Evolutionary conservation across 305 asterid species (phyloP).

Genomic region (Solanum chacoense): DNA sequence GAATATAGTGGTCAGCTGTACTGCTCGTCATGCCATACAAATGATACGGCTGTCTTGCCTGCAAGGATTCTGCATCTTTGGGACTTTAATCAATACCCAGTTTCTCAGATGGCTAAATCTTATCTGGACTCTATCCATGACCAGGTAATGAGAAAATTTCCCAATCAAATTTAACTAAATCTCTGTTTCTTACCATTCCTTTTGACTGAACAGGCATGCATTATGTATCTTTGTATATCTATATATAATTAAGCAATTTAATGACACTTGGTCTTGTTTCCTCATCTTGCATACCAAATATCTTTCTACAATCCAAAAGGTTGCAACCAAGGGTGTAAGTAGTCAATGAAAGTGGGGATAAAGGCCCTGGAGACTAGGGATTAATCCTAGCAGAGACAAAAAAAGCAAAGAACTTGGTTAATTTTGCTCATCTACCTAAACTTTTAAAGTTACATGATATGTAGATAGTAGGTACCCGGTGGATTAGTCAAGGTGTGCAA

Average conservation of each 20-base stretch:
- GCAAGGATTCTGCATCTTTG: slow-evolving; percentile 80
- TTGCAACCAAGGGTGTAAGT: not conserved
- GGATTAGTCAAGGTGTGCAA: not conserved
- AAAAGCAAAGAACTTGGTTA: not conserved
- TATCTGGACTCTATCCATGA: slow-evolving; percentile 80
- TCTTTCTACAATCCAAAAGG: not conserved
- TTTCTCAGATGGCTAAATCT: slow-evolving; percentile 83
- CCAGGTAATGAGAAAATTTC: slow-evolving; percentile 35
- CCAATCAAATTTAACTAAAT: not conserved
- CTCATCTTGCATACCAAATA: not conserved
- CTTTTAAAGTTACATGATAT: not conserved
- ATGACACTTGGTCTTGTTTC: not conserved
- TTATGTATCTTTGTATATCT: not conserved
- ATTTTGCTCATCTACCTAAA: not conserved
- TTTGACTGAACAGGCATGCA: not conserved
- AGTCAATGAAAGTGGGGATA: not conserved
- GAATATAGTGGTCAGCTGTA: slow-evolving; percentile 84
- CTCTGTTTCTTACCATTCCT: not conserved
- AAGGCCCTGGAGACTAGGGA: not conserved
- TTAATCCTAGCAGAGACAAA: not conserved
- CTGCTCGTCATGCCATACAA: slow-evolving; percentile 79
- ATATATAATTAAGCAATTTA: not conserved
- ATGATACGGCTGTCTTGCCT: slow-evolving; percentile 82
- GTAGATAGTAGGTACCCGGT: not conserved
- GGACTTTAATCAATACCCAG: slow-evolving; percentile 83